Evolutionary conservation across 805 yeast species (phyloP).

Genomic region (Starmerella vaccinii): DNA sequence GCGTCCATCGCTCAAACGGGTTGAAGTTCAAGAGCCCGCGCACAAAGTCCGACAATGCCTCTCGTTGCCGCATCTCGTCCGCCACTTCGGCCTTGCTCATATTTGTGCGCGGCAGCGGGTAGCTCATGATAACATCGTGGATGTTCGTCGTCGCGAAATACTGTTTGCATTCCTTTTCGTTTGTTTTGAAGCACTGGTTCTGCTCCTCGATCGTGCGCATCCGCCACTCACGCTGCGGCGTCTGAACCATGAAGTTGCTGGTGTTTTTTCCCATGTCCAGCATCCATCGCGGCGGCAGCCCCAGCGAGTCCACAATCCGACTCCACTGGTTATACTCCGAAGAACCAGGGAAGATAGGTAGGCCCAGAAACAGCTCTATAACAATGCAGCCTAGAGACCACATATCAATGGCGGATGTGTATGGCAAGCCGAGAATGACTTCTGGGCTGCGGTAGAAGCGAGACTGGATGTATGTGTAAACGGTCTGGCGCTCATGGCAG

Average conservation of each 20-base stretch:
- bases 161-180: conserved; percentile 73
- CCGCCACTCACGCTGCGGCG: conserved; percentile 30
- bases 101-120: conserved; percentile 39
- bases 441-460: conserved; percentile 93
- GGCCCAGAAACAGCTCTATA: conserved; percentile 80
- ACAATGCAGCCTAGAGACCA: conserved; percentile 95
- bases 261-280: conserved; percentile 87
- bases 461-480: conserved; percentile 86
- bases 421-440: conserved; percentile 81
- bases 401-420: conserved; percentile 87
- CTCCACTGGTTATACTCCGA: conserved; percentile 85
- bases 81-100: conserved; percentile 41
- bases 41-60: conserved; percentile 64
- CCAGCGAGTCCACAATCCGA: conserved; percentile 73
- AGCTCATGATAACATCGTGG: conserved; percentile 64
- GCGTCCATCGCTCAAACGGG: conserved; percentile 93
- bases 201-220: conserved; percentile 46
- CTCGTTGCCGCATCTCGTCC: conserved; percentile 63
- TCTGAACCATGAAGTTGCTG: conserved; percentile 50
- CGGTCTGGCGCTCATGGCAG: conserved; percentile 79
- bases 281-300: conserved; percentile 91
- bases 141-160: conserved; percentile 62
- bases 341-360: conserved; percentile 90
- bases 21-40: conserved; percentile 68
- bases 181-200: conserved; percentile 34